Percentiles rank a stretch among this genome's conserved stretches.
phyloP scores from a whole-genome alignment of 2,329 filamentous ascomycete genomes.

The Pseudogymnoascus destructans region DNA sequence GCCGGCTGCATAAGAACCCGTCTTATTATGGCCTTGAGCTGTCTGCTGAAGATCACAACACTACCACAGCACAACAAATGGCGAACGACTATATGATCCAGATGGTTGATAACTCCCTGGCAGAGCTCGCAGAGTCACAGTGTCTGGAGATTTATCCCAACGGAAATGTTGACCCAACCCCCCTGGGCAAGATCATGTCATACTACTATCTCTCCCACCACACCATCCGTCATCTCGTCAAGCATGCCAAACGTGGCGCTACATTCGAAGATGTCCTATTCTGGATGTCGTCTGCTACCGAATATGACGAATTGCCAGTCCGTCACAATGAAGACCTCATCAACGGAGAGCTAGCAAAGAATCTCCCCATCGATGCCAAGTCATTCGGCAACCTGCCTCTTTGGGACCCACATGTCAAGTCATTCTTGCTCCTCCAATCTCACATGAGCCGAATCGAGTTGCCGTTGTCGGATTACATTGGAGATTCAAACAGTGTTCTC shows the following conservation, averaged over 20 bases:
- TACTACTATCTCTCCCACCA: conserved; percentile 97
- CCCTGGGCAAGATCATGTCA: conserved; percentile 95
- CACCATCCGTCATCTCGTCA: conserved; percentile 75
- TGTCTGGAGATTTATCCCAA: conserved; percentile 76
- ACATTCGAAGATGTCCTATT: conserved; percentile 70
- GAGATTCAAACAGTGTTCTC: conserved; percentile 77
- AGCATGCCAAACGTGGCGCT: conserved; percentile 60
- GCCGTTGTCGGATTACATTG: conserved; percentile 93
- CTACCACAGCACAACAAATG: conserved; percentile 66
- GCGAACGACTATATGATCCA: conserved; percentile 93
- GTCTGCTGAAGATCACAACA: conserved; percentile 82
- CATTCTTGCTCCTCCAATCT: conserved; percentile 84
- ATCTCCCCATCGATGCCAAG: conserved; percentile 49
- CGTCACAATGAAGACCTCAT: conserved; percentile 97
- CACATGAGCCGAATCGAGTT: conserved; percentile 89
- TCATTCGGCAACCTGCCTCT: conserved; percentile 60
- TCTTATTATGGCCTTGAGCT: conserved; percentile 96
- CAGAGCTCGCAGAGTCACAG: conserved; percentile 67
- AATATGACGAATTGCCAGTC: conserved; percentile 95
- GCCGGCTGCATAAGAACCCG: conserved; percentile 91
- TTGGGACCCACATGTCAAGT: conserved; percentile 98
- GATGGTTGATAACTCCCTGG: conserved; percentile 76
- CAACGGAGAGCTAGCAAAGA: conserved; percentile 77
- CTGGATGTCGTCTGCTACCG: conserved; percentile 87
- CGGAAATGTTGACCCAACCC: conserved; percentile 78